Base-by-base conservation (phyloP, 2,329 filamentous ascomycete genomes). In the Scytalidium sp. region DNA sequence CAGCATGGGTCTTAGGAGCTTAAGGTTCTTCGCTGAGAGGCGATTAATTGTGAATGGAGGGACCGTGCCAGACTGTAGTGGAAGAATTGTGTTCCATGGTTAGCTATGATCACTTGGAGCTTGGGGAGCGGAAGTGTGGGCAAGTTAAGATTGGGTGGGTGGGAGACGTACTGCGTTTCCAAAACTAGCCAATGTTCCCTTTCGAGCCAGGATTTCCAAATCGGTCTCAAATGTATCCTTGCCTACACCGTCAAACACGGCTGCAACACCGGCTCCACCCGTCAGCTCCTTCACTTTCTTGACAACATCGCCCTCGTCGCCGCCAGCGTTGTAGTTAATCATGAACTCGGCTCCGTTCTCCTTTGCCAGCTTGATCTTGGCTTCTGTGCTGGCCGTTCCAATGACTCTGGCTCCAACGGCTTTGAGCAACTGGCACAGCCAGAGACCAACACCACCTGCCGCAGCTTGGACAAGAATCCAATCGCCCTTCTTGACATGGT, bases 391-490 rank as follows among this genome's bases (percentile, higher is more conserved):
- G 0, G 89, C 89, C 3, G 90, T 93, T 1, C 85, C 91, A 61
- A 97, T 94, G 19, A 86, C 83, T 58, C 81, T 82, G 11, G 88
- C 91, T 1, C 90, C 91, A 2, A 91, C 74, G 1, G 78, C 74
- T 56, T 79, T 80, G 39, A 96, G 72, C 57, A 96, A 71, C 75
- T 95, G 90, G 36, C 83, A 83, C 22, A 96, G 76, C 69, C 88
- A 80, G 41, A 86, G 72, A 0, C 88, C 89, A 1, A 90, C 88
- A 15, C 91, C 91, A 15, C 91, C 91, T 0, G 90, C 90, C 0
- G 91, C 91, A 0, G 91, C 91, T 60, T 94, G 90, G 15, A 96
- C 83, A 2, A 96, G 80, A 0, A 90, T 78, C 84, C 87, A 94
- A 58, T 95, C 89, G 1, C 85, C 88, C 56, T 81, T 76, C 65